Conservation (phyloP, 371 early-diverging fungal species). For the Globomyces sp. region DNA sequence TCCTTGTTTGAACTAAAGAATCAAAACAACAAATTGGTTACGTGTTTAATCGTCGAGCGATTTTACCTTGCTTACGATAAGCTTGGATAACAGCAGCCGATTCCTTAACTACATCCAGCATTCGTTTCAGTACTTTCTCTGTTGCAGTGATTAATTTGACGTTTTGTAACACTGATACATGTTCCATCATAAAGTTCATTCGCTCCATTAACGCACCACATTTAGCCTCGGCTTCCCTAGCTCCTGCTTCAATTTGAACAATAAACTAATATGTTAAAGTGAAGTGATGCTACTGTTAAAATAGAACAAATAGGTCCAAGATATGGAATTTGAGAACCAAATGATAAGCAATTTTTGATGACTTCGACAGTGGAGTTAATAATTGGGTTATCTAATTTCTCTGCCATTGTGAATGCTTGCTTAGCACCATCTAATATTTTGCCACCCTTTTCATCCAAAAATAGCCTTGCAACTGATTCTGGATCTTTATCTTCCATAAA, state of each 20-base stretch:
- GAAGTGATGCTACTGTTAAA: constrained; percentile 16
- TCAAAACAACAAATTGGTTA: too few species aligned
- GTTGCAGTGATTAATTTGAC: constrained; percentile 30
- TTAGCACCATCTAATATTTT: neutral
- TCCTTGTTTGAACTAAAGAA: too few species aligned
- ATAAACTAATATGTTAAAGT: constrained; percentile 28
- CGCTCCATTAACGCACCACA: constrained; percentile 50
- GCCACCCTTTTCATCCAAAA: too few species aligned
- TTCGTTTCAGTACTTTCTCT: constrained; percentile 33
- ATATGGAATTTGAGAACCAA: constrained; percentile 48
- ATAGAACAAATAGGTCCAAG: constrained; percentile 47
- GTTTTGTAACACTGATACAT: constrained; percentile 41
- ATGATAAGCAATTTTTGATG: constrained; percentile 20
- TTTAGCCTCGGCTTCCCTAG: constrained; percentile 46
- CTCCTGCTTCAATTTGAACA: constrained; percentile 45
- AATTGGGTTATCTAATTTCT: constrained; percentile 14
- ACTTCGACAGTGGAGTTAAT: constrained; percentile 10
- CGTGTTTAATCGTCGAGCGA: constrained; percentile 49
- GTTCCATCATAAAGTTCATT: constrained; percentile 49
- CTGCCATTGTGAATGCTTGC: neutral
- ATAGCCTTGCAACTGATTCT: too few species aligned
- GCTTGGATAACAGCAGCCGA: constrained; percentile 43
- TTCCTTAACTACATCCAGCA: constrained; percentile 40
- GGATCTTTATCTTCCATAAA: too few species aligned
- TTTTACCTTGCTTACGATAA: constrained; percentile 49